Base-by-base conservation (phyloP, 495 filamentous ascomycete species). In the Aspergillus funiculosus region DNA sequence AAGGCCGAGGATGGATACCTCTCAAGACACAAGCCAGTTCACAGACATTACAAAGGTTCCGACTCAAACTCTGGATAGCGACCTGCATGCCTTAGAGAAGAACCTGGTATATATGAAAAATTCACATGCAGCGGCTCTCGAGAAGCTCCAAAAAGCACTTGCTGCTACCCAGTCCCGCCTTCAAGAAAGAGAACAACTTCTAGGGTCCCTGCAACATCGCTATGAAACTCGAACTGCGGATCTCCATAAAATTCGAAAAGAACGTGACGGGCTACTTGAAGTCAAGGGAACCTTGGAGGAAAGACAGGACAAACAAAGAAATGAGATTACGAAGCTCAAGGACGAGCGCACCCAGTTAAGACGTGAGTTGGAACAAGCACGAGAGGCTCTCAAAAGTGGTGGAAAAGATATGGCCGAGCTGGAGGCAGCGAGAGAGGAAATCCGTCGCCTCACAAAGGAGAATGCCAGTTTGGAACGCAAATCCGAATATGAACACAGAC, bases 401-500 rank as follows among this genome's bases (percentile, higher is more conserved):
- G 73, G 71, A 3, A 76, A 79, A 2, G 67, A 67, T 6, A 35
- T 73, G 7, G 75, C 71, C 17, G 74, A 72, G 26, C 37, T 79
- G 1, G 79, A 75, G 58, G 43, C 56, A 46, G 53, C 60, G 53
- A 54, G 72, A 49, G 63, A 75, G 54, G 58, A 74, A 21, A 66
- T 61, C 30, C 68, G 70, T 4, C 61, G 67, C 0, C 53, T 77
- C 5, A 63, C 46, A 8, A 56, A 65, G 27, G 71, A 74, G 20
- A 66, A 68, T 30, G 55, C 59, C 6, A 52, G 59, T 21, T 56
- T 80, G n/a, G 61, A 68, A 26, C 67, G 72, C 26, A 74, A 73
- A 47, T 56, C 74, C 9, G 65, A 71, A 8, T 65, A 65, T 14
- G 73, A 81, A 46, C 73, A 68, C 59, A 77, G 72, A 25, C 68